Base-by-base conservation (phyloP, 192 early-diverging fungal genomes). In the Coemansia sp. region DNA sequence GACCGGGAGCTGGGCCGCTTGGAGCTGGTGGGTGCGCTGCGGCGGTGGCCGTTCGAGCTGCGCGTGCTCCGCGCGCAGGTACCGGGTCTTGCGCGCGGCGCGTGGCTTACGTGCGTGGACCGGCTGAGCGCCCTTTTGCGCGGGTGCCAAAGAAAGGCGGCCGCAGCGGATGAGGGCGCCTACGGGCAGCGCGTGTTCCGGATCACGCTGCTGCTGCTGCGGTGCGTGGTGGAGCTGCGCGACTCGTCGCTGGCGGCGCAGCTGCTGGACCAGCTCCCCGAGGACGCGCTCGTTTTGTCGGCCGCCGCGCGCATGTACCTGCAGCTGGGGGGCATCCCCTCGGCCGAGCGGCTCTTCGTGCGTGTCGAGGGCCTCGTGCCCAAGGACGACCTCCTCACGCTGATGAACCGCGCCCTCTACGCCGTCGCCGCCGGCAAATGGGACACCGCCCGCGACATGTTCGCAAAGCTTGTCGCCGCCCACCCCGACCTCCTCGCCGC, bases 41-140 rank as follows among this genome's bases (percentile, higher is more conserved):
- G 37, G 0, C 57, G 21, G 24, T 84, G 81, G 81, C 81, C 81
- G 66, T 75, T 78, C 27, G 81, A 75, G 62, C 65, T 84, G 39
- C 69, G 81, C 0, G 39, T 79, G 11, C 19, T 84, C 40, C 36
- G 81, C 0, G 81, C 81, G n/a, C 68, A 41, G 53, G 17, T 63
- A 1, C 67, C 81, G 0, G 76, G 68, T 0, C 4, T 67, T 54
- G 66, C 68, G 1, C n/a, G 44, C 4, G 63, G 48, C 14, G 64
- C 61, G 39, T 72, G 68, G 69, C n/a, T 21, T 0, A 7, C 34
- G 29, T 44, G 66, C 3, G 41, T 66, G n/a, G 72, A 74, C 19
- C 65, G 72, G 1, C 66, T 78, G 17, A 64, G 67, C 9, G 63
- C 72, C 10, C 51, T 83, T 41, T 27, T 50, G 6, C 68, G 81